Evolutionary conservation across 192 early-diverging fungal genomes (phyloP), one percentile per base, ranked within the genome.

Genomic region (Dissophora globulifera): DNA sequence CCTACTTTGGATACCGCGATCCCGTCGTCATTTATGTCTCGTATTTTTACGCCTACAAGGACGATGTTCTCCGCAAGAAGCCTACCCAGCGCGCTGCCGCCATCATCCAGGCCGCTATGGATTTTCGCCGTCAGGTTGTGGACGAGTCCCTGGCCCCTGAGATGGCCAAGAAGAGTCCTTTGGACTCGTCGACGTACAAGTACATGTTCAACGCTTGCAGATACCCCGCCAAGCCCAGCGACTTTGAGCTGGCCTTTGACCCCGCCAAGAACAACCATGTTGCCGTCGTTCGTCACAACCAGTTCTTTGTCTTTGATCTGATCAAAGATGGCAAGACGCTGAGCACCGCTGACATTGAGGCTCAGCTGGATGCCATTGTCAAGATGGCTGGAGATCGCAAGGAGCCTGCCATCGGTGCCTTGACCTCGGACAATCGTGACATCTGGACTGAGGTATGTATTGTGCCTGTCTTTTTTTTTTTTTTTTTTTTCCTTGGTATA

Each of bases 161-260:
- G 79, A 89, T 85, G 81, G 87, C 86, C 26, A 89, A 90, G 62
- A 85, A 85, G 30, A 78, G 83, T 12, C 91, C 96, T 25, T 81
- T 99, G 69, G 95, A 93, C 80, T 91, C 90, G 84, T 81, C 94
- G 61, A 93, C 94, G 61, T 97, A 96, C 88, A 91, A 93, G 81
- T 96, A 90, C 84, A 90, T 99, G 93, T 99, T 99, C 88, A 96
- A 98, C 81, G 89, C 94, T 41, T 93, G 91, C 81, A 93, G 97
- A 56, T 89, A 96, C 60, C 96, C 97, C 40, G 75, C 82, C 67
- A 91, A 90, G 78, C 94, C 95, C 15, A 88, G 90, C 16, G 97
- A 99, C 80, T 80, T 85, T 62, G 94, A 92, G 52, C 80, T 82
- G 17, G 85, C 81, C 11, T 90, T 86, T 47, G 92, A 94, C 50